These are phyloP conservation scores for Platanus orientalis DNA, from an alignment of 164 flowering plant species.

Conservation along the genomic window DNA sequence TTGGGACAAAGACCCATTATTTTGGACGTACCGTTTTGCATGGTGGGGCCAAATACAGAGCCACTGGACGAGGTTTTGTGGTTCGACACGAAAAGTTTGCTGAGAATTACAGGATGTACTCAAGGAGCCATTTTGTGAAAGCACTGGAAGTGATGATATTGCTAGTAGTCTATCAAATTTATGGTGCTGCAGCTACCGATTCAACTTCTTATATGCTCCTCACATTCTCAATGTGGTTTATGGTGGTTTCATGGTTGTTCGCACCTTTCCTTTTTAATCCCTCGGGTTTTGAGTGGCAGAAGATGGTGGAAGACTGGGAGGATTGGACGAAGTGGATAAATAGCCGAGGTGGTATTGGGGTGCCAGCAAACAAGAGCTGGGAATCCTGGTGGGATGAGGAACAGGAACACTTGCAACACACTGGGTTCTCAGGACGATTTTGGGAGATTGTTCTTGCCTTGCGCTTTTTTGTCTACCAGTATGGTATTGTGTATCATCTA, in stretches of 20 bases:
- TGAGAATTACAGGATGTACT: slow-evolving; percentile 93
- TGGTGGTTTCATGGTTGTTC: slow-evolving; percentile 81
- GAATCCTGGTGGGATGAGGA: slow-evolving; percentile 99
- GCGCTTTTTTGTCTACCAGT: slow-evolving; percentile 86
- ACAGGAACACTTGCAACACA: slow-evolving; percentile 76
- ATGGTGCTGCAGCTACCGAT: slow-evolving; percentile 42
- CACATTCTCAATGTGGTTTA: slow-evolving; percentile 83
- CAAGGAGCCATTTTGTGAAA: slow-evolving; percentile 94
- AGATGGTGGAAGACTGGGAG: slow-evolving; percentile 95
- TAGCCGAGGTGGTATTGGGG: slow-evolving; percentile 87
- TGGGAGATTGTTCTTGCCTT: slow-evolving; percentile 74
- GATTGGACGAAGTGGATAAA: slow-evolving; percentile 97
- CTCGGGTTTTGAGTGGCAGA: slow-evolving; percentile 98
- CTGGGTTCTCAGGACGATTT: slow-evolving; percentile 66
- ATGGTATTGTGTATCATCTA: slow-evolving; percentile 89
- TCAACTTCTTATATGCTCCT: slow-evolving; percentile 36
- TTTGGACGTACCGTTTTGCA: slow-evolving; percentile 90
- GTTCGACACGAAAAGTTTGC: slow-evolving; percentile 92
- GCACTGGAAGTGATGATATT: slow-evolving; percentile 76
- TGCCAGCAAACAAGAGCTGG: slow-evolving; percentile 92
- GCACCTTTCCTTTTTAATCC: slow-evolving; percentile 96
- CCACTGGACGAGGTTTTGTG: slow-evolving; percentile 98
- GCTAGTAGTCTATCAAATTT: slow-evolving; percentile 62
- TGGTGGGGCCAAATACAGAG: slow-evolving; percentile 98
- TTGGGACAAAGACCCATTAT: slow-evolving; percentile 89